Percentiles rank a stretch among this genome's conserved stretches.
These are phyloP conservation scores for Laburnicola sp. DNA, from an alignment of 2,329 filamentous ascomycete species.

Conservation along the genomic window DNA sequence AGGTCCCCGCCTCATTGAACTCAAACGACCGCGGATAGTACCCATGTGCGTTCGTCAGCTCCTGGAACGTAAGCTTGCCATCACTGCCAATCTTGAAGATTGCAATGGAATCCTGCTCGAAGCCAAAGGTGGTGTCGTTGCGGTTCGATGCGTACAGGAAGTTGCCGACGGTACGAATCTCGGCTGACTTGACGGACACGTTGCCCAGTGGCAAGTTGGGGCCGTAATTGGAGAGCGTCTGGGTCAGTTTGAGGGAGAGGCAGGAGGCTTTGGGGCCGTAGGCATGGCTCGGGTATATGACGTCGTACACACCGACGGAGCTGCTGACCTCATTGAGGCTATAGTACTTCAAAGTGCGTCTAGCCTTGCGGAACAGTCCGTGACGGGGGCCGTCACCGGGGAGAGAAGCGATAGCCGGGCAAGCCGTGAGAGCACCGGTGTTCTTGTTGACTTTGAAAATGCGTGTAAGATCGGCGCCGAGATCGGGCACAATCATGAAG, in stretches of 20 bases:
- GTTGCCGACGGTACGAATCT: constrained; percentile 38
- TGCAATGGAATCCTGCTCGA: constrained; percentile 39
- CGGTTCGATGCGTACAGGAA: constrained; percentile 42
- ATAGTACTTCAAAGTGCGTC: constrained; percentile 29
- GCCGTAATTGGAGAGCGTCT: constrained; percentile 40
- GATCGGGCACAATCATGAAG: constrained; percentile 57
- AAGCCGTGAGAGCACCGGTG: constrained; percentile 53
- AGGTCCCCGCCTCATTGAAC: constrained; percentile 39
- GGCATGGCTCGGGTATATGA: constrained; percentile 28
- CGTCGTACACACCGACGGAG: constrained; percentile 36
- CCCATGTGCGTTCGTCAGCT: constrained; percentile 33
- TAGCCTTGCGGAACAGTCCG: constrained; percentile 53
- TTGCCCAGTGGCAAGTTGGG: constrained; percentile 30
- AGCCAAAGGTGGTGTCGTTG: constrained; percentile 43
- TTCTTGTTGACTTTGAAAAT: constrained; percentile 55
- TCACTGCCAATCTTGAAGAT: constrained; percentile 37
- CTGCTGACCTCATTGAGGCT: constrained; percentile 41
- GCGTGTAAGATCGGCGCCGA: constrained; percentile 59
- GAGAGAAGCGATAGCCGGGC: constrained; percentile 48
- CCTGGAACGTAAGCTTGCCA: constrained; percentile 35
- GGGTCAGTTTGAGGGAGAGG: constrained; percentile 33
- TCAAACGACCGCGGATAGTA: constrained; percentile 43
- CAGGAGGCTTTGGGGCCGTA: constrained; percentile 26
- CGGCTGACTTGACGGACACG: constrained; percentile 36
- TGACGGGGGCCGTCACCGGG: constrained; percentile 59